phyloP scores from a whole-genome alignment of 495 filamentous ascomycete species.

The Tuber borchii region DNA sequence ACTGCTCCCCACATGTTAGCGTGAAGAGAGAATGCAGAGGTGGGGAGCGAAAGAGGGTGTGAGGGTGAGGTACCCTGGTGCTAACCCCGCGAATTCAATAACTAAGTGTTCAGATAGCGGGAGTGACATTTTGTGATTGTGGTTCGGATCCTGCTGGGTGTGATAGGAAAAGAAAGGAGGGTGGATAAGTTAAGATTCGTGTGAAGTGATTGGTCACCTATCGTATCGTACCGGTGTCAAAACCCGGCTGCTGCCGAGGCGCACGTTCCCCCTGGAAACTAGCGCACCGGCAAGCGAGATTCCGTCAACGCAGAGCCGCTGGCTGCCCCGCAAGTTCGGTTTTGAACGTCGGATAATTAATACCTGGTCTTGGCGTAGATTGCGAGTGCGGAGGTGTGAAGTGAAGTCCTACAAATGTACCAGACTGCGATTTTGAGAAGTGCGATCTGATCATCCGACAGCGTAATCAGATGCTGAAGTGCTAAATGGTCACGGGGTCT shows the following conservation, averaged over 20 bases:
- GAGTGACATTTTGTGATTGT: constrained; percentile 43
- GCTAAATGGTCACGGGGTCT: too few species aligned
- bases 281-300: background rate
- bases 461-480: too few species aligned
- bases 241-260: background rate
- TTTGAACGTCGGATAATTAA: background rate
- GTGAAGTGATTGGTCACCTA: background rate
- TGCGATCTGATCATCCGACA: too few species aligned
- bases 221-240: background rate
- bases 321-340: background rate
- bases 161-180: background rate
- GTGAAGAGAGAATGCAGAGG: background rate
- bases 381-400: too few species aligned
- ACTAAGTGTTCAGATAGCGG: constrained; percentile 73
- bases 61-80: constrained; percentile 57
- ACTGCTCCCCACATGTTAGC: constrained; percentile 47
- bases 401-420: too few species aligned
- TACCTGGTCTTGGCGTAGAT: background rate
- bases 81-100: constrained; percentile 82
- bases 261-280: background rate
- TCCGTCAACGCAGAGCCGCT: background rate
- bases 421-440: too few species aligned
- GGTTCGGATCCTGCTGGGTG: background rate
- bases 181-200: background rate
- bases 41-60: background rate